Evolutionary conservation across 1,139 yeast species (phyloP).

Genomic region (Taphrina confusa): DNA sequence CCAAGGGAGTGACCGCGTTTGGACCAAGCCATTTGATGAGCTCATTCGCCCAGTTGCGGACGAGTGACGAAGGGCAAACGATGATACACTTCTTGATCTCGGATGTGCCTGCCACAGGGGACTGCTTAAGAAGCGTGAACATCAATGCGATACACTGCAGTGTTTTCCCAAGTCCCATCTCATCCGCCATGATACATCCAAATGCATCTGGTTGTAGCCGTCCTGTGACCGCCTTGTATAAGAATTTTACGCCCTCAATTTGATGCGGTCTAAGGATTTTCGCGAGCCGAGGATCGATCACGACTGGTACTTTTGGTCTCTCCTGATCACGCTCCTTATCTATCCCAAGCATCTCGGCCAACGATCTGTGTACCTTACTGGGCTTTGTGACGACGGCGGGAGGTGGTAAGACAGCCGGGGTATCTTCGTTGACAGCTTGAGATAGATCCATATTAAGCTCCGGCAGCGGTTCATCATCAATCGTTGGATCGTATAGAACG

Average conservation of each 20-base stretch:
- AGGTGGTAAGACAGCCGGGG: slow-evolving; percentile 8
- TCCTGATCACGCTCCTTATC: slow-evolving; percentile 55
- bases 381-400: slow-evolving; percentile 2
- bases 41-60: slow-evolving; percentile 97
- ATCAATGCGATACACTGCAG: slow-evolving; percentile 85
- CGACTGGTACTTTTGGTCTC: slow-evolving; percentile 88
- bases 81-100: slow-evolving; percentile 88
- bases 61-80: slow-evolving; percentile 94
- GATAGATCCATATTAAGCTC: slow-evolving; percentile 26
- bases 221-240: slow-evolving; percentile 89
- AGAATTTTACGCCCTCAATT: slow-evolving; percentile 88
- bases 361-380: slow-evolving; percentile 56
- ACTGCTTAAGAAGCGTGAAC: slow-evolving; percentile 91
- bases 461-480: slow-evolving; percentile 52
- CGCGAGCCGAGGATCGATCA: slow-evolving; percentile 84
- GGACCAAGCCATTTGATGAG: slow-evolving; percentile 94
- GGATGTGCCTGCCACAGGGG: slow-evolving; percentile 76
- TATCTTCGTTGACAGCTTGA: slow-evolving; percentile 25
- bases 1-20: slow-evolving; percentile 82
- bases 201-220: slow-evolving; percentile 79
- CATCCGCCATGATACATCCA: slow-evolving; percentile 99
- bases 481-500: slow-evolving; percentile 91
- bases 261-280: slow-evolving; percentile 93
- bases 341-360: slow-evolving; percentile 82
- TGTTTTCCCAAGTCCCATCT: slow-evolving; percentile 97